Evolutionary conservation across 345 rosid species (phyloP).

Genomic region (Camelina laxa): DNA sequence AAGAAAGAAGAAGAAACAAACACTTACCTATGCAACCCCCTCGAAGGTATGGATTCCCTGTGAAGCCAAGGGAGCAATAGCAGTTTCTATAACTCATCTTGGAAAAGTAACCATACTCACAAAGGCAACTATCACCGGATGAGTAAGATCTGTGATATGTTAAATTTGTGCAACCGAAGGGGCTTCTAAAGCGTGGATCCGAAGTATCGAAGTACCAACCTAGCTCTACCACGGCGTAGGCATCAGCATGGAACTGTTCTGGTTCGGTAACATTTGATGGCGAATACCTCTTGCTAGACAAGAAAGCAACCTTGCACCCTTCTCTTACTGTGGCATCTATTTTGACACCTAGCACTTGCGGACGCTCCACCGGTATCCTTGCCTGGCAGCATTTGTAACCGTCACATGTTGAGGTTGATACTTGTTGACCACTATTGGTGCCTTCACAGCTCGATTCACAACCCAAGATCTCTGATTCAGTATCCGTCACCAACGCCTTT

Average conservation of each 20-base stretch:
- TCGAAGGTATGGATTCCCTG: conserved; percentile 27
- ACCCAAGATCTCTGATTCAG: conserved; percentile 27
- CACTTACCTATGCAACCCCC: conserved; percentile 25
- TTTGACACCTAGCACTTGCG: neutral
- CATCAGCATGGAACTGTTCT: neutral
- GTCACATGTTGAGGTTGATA: conserved; percentile 20
- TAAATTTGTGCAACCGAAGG: neutral
- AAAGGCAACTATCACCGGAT: neutral
- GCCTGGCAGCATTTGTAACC: conserved; percentile 54
- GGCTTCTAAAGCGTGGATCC: conserved; percentile 10
- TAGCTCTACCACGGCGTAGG: conserved; percentile 13
- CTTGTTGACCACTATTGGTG: neutral
- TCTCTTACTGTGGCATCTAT: neutral
- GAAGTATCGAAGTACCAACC: conserved; percentile 32
- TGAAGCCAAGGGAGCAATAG: neutral
- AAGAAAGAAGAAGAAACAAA: neutral
- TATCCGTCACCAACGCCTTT: neutral
- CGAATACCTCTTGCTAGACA: neutral
- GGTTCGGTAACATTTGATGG: neutral
- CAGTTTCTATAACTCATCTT: conserved; percentile 13
- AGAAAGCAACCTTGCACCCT: conserved; percentile 21
- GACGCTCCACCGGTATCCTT: conserved; percentile 31
- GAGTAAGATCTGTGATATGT: neutral
- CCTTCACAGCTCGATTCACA: conserved; percentile 48
- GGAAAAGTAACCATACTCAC: neutral